These are phyloP conservation scores for Ustilago crameri DNA, from an alignment of 1,284 basidiomycete species.

Conservation along the genomic window DNA sequence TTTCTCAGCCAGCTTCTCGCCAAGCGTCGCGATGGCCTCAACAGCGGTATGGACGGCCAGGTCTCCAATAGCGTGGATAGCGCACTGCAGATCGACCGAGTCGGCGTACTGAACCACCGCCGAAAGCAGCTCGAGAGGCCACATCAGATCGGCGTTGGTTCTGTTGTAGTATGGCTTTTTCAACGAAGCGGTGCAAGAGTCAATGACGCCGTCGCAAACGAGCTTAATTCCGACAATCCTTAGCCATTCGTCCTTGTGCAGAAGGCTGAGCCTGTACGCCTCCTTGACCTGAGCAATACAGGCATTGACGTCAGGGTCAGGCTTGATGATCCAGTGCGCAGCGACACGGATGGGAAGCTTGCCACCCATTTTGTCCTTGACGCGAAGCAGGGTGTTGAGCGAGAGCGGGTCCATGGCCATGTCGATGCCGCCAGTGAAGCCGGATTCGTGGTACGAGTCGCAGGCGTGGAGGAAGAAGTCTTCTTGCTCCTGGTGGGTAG, in stretches of 20 bases:
- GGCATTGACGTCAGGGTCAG: constrained; percentile 15
- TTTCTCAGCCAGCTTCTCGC: constrained; percentile 10
- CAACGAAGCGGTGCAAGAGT: constrained; percentile 47
- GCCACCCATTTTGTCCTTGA: constrained; percentile 30
- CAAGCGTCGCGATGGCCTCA: constrained; percentile 38
- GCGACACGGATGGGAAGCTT: constrained; percentile 34
- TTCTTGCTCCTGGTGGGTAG: constrained; percentile 29
- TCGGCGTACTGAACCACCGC: constrained; percentile 34
- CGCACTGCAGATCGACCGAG: constrained; percentile 38
- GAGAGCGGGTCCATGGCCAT: constrained; percentile 35
- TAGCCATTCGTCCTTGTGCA: constrained; percentile 46
- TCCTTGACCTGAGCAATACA: constrained; percentile 34
- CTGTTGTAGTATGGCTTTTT: constrained; percentile 47
- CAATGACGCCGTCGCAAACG: constrained; percentile 49
- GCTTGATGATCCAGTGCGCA: constrained; percentile 45
- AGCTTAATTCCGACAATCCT: constrained; percentile 47
- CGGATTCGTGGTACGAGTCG: constrained; percentile 31
- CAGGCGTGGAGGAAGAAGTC: constrained; percentile 32
- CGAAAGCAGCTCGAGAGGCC: constrained; percentile 28
- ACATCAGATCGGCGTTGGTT: constrained; percentile 41
- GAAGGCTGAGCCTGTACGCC: constrained; percentile 28
- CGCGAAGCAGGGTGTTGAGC: constrained; percentile 30
- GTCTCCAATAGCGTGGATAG: constrained; percentile 50
- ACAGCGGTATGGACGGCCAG: constrained; percentile 46
- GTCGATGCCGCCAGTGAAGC: constrained; percentile 45